Percentiles rank a stretch among this genome's conserved stretches.
Conservation (phyloP, 305 asterid genomes). For the Petunia hybrid region DNA sequence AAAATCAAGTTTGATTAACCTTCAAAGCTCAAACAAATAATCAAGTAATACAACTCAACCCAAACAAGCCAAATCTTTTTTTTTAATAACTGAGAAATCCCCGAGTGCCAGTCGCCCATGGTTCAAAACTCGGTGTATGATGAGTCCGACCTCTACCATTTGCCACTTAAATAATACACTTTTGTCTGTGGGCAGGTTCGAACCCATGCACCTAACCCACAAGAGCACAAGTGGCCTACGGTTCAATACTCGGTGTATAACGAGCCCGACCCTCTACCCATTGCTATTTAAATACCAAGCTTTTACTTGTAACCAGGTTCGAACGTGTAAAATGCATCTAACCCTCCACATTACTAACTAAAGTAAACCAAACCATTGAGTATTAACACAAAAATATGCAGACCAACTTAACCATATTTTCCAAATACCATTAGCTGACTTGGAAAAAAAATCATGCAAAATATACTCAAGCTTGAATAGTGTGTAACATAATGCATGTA, state of each 20-base stretch:
- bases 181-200: too few species aligned
- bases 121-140: too few species aligned
- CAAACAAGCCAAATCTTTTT: background rate
- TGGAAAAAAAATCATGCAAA: background rate
- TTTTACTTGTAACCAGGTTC: too few species aligned
- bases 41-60: background rate
- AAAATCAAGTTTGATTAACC: background rate
- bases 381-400: constrained; percentile 1
- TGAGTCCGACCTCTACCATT: too few species aligned
- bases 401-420: background rate
- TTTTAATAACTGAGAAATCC: background rate
- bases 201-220: too few species aligned
- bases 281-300: too few species aligned
- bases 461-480: background rate
- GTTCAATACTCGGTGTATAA: too few species aligned
- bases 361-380: background rate
- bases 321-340: too few species aligned
- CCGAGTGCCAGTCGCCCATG: too few species aligned
- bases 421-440: background rate
- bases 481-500: background rate
- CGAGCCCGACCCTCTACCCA: too few species aligned
- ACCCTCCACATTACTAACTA: background rate
- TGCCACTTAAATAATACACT: too few species aligned
- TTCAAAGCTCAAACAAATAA: background rate
- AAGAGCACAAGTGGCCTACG: too few species aligned